Base-by-base conservation (phyloP, 768 basidiomycete genomes). In the Tylopilus balloui region DNA sequence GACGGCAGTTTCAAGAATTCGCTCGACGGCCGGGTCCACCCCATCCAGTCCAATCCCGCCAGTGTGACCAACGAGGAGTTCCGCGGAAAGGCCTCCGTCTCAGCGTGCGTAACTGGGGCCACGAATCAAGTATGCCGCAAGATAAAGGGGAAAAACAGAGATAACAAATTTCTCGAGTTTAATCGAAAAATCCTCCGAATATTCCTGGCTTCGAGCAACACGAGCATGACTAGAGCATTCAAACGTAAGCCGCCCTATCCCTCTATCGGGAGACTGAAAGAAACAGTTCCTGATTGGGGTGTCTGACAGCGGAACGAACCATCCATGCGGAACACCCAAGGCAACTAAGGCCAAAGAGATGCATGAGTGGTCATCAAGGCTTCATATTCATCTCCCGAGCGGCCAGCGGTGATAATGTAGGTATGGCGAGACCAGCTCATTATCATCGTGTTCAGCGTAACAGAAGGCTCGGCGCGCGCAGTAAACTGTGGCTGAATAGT, bases 231-330 rank as follows among this genome's bases (percentile, higher is more conserved):
- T 11, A 43, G 15, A 19, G 34, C 12, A 34, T 36, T 28, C 29
- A 45, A 40, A 51, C 50, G 32, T 47, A 61, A 60, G 34, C 47
- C 24, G 34, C 41, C n/a, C n/a, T 40, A 46, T 43, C 11, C 6
- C 12, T 19, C 48, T 23, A 14, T 29, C 23, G 15, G 36, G 9
- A 12, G 35, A 29, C 35, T 13, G 21, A 39, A 47, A 10, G 21
- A 12, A 37, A 41, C 9, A 24, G 14, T 42, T 29, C 21, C 15
- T 23, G 20, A 39, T 42, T 19, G 25, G 5, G 12, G 42, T 75
- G 67, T 73, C 55, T 65, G 83, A 81, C 83, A 84, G 71, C 80
- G 73, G 83, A 85, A 85, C 83, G 83, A 85, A 72, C 83, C 78
- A 62, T 69, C 62, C 72, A 58, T 44, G 60, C 51, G 39, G 19